These are phyloP conservation scores for Penicilliopsis zonata DNA, from an alignment of 495 filamentous ascomycete species.

Conservation along the genomic window DNA sequence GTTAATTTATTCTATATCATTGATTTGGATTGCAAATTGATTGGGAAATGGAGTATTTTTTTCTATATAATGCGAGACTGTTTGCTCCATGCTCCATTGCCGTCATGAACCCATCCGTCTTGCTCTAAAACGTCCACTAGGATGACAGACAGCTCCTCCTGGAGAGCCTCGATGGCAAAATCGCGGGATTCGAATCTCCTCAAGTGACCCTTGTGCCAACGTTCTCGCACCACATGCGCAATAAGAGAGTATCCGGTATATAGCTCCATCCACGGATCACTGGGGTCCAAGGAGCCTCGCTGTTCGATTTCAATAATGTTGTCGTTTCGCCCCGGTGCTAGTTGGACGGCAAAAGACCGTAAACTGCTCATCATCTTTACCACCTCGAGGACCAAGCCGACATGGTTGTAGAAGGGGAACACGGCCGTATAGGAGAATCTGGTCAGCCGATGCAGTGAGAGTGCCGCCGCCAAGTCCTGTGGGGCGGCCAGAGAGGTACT, in stretches of 20 bases:
- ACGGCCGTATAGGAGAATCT: slow-evolving; percentile 29
- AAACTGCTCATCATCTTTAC: slow-evolving; percentile 18
- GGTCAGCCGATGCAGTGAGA: slow-evolving; percentile 12
- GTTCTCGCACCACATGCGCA: slow-evolving; percentile 15
- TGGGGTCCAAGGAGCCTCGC: slow-evolving; percentile 28
- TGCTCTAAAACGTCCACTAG: slow-evolving; percentile 12
- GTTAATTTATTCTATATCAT: no score
- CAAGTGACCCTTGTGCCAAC: slow-evolving; percentile 9
- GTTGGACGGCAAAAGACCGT: slow-evolving; percentile 15
- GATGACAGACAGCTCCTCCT: slow-evolving; percentile 13
- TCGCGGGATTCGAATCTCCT: slow-evolving; percentile 17
- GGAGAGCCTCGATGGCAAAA: slow-evolving; percentile 17
- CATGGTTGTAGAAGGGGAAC: slow-evolving; percentile 34
- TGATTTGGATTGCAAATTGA: no score
- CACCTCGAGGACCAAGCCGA: slow-evolving; percentile 20
- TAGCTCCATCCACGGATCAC: slow-evolving; percentile 35
- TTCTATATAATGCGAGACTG: background rate
- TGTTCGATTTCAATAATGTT: slow-evolving; percentile 24
- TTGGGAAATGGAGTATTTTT: no score
- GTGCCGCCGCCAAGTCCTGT: slow-evolving; percentile 2
- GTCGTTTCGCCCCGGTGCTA: slow-evolving; percentile 20
- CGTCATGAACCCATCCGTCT: slow-evolving; percentile 18
- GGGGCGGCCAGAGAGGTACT: slow-evolving; percentile 2
- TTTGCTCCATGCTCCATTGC: slow-evolving; percentile 13
- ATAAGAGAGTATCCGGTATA: slow-evolving; percentile 26